Conservation (phyloP, 2,329 filamentous ascomycete species). For the Fusarium albosuccineum region DNA sequence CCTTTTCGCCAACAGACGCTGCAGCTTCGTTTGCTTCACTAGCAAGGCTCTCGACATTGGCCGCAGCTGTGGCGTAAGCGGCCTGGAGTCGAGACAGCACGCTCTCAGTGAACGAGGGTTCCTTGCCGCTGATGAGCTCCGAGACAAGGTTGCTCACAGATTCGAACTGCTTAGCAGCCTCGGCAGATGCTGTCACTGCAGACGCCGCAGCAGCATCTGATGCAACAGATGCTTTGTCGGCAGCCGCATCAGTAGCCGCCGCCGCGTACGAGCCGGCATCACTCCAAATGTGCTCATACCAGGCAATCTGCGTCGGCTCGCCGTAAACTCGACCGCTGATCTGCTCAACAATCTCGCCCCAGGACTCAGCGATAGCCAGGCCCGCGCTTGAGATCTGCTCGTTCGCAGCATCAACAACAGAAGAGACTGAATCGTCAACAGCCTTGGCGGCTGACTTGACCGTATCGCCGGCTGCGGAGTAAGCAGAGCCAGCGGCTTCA, state of each 20-base stretch:
- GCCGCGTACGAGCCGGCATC: conserved; percentile 70
- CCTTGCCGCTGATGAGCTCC: conserved; percentile 81
- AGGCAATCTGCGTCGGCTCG: conserved; percentile 70
- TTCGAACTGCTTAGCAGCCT: conserved; percentile 74
- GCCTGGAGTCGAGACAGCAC: conserved; percentile 79
- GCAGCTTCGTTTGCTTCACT: conserved; percentile 52
- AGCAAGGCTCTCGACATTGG: conserved; percentile 62
- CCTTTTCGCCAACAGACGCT: conserved; percentile 52
- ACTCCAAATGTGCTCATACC: conserved; percentile 62
- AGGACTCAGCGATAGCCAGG: conserved; percentile 55
- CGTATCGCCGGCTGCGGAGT: conserved; percentile 59
- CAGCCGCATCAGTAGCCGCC: conserved; percentile 65
- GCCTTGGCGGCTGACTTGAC: conserved; percentile 55
- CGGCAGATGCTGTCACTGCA: conserved; percentile 72
- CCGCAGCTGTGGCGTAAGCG: conserved; percentile 77
- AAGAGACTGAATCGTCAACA: conserved; percentile 54
- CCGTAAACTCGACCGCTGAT: conserved; percentile 80
- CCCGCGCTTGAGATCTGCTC: conserved; percentile 54
- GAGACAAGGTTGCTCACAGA: conserved; percentile 79
- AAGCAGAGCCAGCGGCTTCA: conserved; percentile 63
- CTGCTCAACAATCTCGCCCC: conserved; percentile 65
- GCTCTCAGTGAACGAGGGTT: conserved; percentile 85
- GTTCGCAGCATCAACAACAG: conserved; percentile 61
- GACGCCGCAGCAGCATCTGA: conserved; percentile 63
- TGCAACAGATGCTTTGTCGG: conserved; percentile 52